Conservation (phyloP, 1,284 basidiomycete genomes). For the Austroboletus novae-zelandiae region DNA sequence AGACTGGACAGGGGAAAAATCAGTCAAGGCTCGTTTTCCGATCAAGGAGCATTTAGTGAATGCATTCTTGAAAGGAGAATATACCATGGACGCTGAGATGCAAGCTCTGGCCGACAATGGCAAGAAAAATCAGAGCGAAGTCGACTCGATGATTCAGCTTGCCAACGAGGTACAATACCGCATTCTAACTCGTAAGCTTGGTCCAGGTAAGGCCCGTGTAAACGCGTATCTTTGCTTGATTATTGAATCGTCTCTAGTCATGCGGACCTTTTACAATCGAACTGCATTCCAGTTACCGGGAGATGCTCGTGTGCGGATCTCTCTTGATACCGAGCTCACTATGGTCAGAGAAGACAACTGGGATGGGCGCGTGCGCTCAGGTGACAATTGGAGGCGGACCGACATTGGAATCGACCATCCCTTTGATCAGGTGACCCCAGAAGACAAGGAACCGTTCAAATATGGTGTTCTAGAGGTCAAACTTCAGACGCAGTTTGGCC, state of each 20-base stretch:
- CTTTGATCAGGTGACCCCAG: slow-evolving; percentile 73
- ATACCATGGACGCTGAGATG: slow-evolving; percentile 95
- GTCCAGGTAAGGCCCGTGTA: slow-evolving; percentile 59
- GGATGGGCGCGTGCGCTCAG: slow-evolving; percentile 79
- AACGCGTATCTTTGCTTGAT: background rate
- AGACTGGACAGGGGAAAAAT: slow-evolving; percentile 99
- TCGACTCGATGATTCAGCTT: slow-evolving; percentile 94
- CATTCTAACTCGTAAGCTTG: slow-evolving; percentile 79
- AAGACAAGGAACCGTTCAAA: slow-evolving; percentile 94
- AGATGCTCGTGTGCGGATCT: slow-evolving; percentile 96
- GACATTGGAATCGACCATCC: slow-evolving; percentile 94
- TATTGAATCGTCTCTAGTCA: slow-evolving; percentile 49
- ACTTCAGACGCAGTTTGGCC: slow-evolving; percentile 94
- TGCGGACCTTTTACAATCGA: slow-evolving; percentile 99
- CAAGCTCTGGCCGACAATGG: slow-evolving; percentile 87
- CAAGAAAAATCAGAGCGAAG: slow-evolving; percentile 93
- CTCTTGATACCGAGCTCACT: slow-evolving; percentile 94
- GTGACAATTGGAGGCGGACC: slow-evolving; percentile 90
- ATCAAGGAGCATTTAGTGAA: slow-evolving; percentile 97
- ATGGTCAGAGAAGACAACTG: slow-evolving; percentile 97
- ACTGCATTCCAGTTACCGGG: slow-evolving; percentile 99
- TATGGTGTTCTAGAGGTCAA: slow-evolving; percentile 96
- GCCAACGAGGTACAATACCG: slow-evolving; percentile 96
- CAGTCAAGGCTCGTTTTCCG: slow-evolving; percentile 96
- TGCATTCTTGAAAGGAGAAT: slow-evolving; percentile 85